phyloP scores from a whole-genome alignment of 257 asterid species.

The Gynochthodes officinalis region DNA sequence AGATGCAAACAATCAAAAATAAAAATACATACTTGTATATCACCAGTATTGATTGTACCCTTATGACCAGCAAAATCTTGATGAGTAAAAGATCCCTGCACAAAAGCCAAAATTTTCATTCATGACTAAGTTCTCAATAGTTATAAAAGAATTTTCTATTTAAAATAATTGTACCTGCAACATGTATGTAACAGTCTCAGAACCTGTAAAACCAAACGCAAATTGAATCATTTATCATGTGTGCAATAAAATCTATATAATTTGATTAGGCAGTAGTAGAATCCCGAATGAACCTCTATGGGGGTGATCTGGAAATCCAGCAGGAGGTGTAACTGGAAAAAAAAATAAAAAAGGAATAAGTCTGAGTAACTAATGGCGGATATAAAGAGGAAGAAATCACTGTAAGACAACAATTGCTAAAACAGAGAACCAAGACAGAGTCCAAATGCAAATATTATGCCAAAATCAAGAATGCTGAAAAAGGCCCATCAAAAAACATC shows the following conservation, averaged over 20 bases:
- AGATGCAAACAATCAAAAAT: neutral
- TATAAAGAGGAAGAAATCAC: neutral
- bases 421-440: neutral
- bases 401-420: neutral
- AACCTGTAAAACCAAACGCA: constrained; percentile 40
- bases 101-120: neutral
- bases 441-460: neutral
- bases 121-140: neutral
- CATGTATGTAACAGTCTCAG: constrained; percentile 91
- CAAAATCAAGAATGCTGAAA: constrained; percentile 4
- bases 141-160: neutral
- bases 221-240: constrained; percentile 4
- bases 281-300: constrained; percentile 68
- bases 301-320: constrained; percentile 98
- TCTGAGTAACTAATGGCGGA: neutral
- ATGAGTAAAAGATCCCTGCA: constrained; percentile 81
- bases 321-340: constrained; percentile 78
- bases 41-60: constrained; percentile 81
- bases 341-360: constrained; percentile 6
- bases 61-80: constrained; percentile 91
- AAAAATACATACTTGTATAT: constrained; percentile 70
- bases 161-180: constrained; percentile 41
- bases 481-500: neutral
- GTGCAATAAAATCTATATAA: neutral
- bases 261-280: neutral